A percentile compares a stretch with the other conserved stretches of the same genome.
These are phyloP conservation scores for Mycena galericulata DNA, from an alignment of 768 basidiomycete species.

Conservation along the genomic window DNA sequence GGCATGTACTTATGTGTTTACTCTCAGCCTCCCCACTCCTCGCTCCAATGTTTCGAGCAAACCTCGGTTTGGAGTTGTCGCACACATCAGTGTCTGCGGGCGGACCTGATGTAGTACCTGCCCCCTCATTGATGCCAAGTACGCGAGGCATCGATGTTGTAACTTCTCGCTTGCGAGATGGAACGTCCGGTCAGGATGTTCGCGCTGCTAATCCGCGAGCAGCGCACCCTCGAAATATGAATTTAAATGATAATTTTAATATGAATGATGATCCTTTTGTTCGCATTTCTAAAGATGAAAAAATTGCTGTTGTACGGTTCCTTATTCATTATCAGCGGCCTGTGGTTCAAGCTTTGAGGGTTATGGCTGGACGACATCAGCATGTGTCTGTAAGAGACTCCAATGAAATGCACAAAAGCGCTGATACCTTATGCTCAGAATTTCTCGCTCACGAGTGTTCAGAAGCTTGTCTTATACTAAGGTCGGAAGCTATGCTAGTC, in stretches of 20 bases:
- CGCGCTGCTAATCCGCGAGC: not conserved
- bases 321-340: not conserved
- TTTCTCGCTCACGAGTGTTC: not conserved
- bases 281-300: not conserved
- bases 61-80: too few relatives aligned
- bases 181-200: not conserved
- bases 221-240: not conserved
- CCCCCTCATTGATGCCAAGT: too few relatives aligned
- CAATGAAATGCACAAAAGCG: not conserved
- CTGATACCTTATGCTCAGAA: too few relatives aligned
- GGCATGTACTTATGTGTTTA: not conserved
- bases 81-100: not conserved
- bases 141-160: too few relatives aligned
- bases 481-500: not conserved
- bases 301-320: not conserved
- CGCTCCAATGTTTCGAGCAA: too few relatives aligned
- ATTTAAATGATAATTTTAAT: not conserved
- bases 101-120: too few relatives aligned
- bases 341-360: not conserved
- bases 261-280: not conserved
- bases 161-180: not conserved
- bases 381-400: not conserved
- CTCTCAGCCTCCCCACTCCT: not conserved
- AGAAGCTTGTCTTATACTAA: not conserved
- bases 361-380: not conserved